Percentiles rank a stretch among this genome's conserved stretches.
These are phyloP conservation scores for Ophiostoma sp. DNA, from an alignment of 2,329 filamentous ascomycete species.

Conservation along the genomic window DNA sequence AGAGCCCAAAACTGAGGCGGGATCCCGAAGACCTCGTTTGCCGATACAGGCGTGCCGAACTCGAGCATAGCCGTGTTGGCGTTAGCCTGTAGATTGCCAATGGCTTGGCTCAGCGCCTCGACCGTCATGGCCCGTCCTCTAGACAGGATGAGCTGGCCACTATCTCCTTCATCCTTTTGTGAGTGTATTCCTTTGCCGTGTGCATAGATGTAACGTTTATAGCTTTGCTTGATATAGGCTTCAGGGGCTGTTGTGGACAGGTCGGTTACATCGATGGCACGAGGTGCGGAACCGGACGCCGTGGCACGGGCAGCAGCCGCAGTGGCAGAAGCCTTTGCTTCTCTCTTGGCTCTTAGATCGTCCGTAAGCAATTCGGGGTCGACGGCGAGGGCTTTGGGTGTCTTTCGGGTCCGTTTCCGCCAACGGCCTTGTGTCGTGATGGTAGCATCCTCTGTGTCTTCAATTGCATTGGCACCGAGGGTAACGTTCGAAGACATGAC, in stretches of 20 bases:
- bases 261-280: constrained; percentile 16
- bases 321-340: neutral
- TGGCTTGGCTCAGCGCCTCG: constrained; percentile 15
- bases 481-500: constrained; percentile 24
- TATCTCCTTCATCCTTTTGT: neutral
- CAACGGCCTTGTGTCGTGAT: constrained; percentile 25
- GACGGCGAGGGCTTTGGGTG: constrained; percentile 10
- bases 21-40: neutral
- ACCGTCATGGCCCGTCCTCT: constrained; percentile 9
- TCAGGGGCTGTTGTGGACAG: constrained; percentile 11
- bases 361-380: neutral
- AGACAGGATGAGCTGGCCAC: neutral
- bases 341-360: neutral
- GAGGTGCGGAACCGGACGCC: neutral
- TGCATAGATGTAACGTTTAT: constrained; percentile 16
- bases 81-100: constrained; percentile 12
- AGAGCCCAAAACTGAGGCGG: neutral
- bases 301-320: neutral
- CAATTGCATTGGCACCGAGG: neutral
- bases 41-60: constrained; percentile 10
- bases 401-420: constrained; percentile 18
- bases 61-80: constrained; percentile 18
- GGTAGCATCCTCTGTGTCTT: constrained; percentile 9
- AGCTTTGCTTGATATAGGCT: neutral
- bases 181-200: neutral